A percentile compares a stretch with the other conserved stretches of the same genome.
These are phyloP conservation scores for Pneumocystis canis DNA, from an alignment of 1,139 yeast genomes.

Conservation along the genomic window DNA sequence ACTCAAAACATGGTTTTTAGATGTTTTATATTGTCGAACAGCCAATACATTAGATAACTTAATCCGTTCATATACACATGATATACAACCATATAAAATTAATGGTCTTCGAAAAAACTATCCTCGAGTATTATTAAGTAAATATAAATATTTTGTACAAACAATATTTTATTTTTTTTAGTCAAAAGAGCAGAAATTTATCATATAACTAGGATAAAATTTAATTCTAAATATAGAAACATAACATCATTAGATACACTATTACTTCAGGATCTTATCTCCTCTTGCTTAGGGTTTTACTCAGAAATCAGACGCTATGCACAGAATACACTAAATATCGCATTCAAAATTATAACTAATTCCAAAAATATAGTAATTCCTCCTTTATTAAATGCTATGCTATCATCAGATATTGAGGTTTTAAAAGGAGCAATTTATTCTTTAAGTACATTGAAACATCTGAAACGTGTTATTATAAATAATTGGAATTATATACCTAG, in stretches of 20 bases:
- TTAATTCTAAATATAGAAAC: slow-evolving; percentile 62
- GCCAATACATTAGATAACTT: slow-evolving; percentile 41
- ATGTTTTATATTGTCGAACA: slow-evolving; percentile 62
- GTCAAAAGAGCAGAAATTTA: slow-evolving; percentile 66
- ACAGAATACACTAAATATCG: slow-evolving; percentile 50
- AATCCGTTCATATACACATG: slow-evolving; percentile 32
- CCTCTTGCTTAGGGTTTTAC: slow-evolving; percentile 55
- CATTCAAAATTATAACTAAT: slow-evolving; percentile 60
- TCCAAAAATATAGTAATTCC: slow-evolving; percentile 31
- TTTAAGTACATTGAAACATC: slow-evolving; percentile 22
- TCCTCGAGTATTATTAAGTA: slow-evolving; percentile 36
- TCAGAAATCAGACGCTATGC: slow-evolving; percentile 58
- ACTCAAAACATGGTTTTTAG: slow-evolving; percentile 67
- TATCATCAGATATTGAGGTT: slow-evolving; percentile 38
- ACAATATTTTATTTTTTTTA: slow-evolving; percentile 29
- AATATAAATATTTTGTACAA: not conserved
- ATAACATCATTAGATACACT: slow-evolving; percentile 53
- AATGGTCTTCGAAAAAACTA: slow-evolving; percentile 51
- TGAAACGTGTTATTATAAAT: not conserved
- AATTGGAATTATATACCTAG: not conserved
- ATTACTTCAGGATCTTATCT: slow-evolving; percentile 55
- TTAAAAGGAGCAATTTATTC: slow-evolving; percentile 53
- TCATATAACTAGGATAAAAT: slow-evolving; percentile 59
- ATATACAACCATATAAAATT: slow-evolving; percentile 34
- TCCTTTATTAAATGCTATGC: slow-evolving; percentile 41